A percentile compares a stretch with the other conserved stretches of the same genome.
Conservation (phyloP, 2,329 filamentous ascomycete species). For the Scedosporium dehoogii region DNA sequence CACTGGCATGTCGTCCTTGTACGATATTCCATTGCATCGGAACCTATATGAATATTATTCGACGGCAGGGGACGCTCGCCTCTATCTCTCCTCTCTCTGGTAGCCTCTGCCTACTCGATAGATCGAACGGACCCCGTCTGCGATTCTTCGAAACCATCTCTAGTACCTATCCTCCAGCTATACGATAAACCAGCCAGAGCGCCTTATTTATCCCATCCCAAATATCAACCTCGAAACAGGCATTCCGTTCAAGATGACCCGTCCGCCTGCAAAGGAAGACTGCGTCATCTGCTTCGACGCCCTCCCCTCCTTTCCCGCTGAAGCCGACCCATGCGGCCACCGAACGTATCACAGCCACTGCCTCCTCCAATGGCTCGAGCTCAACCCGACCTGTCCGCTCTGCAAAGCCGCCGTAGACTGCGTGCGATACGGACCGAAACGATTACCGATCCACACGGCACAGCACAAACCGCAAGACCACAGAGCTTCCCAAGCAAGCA, state of each 20-base stretch:
- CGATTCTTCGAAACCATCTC: not conserved
- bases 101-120: no score
- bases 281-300: constrained; percentile 84
- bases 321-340: constrained; percentile 69
- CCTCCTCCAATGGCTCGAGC: constrained; percentile 70
- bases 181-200: no score
- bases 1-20: no score
- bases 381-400: constrained; percentile 64
- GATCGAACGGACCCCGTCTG: not conserved
- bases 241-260: constrained; percentile 11
- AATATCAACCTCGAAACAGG: not conserved
- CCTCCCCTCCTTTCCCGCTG: constrained; percentile 46
- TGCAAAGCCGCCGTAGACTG: constrained; percentile 52
- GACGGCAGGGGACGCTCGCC: no score
- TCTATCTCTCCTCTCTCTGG: not conserved
- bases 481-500: no score
- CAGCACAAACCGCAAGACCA: not conserved
- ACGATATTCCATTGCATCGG: no score
- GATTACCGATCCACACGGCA: not conserved
- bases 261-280: constrained; percentile 22
- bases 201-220: not conserved
- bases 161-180: no score
- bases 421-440: constrained; percentile 29
- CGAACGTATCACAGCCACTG: constrained; percentile 77
- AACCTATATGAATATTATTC: no score